phyloP scores from a whole-genome alignment of 805 yeast genomes.

The Candida odintsovae region DNA sequence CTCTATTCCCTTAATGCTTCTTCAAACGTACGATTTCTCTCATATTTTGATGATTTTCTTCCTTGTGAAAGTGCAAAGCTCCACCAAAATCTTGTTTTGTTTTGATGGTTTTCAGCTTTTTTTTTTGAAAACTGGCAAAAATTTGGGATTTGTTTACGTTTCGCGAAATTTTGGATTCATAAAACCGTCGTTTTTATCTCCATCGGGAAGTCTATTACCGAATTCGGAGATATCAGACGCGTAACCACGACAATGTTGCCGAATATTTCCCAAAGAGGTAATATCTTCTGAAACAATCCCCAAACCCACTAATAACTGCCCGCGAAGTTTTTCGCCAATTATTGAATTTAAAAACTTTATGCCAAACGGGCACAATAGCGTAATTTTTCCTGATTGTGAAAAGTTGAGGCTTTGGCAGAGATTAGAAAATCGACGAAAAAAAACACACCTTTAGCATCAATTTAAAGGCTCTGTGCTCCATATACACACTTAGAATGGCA shows the following conservation, averaged over 20 bases:
- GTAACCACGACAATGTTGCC: background rate
- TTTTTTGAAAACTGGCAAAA: constrained; percentile 2
- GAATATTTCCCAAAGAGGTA: background rate
- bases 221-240: background rate
- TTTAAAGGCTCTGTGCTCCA: background rate
- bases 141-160: background rate
- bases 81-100: constrained; percentile 6
- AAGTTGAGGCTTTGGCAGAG: background rate
- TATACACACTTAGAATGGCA: constrained; percentile 2
- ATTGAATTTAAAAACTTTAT: too few relatives aligned
- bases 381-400: background rate
- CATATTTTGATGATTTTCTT: constrained; percentile 6
- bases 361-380: background rate
- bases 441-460: background rate
- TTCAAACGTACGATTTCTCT: constrained; percentile 20
- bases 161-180: background rate
- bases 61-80: background rate
- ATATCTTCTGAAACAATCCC: background rate
- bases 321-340: background rate
- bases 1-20: background rate
- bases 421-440: background rate
- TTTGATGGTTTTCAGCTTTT: constrained; percentile 2
- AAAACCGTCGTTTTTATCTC: background rate
- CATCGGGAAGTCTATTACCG: background rate
- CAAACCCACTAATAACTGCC: background rate